phyloP scores from a whole-genome alignment of 1,139 yeast genomes.

The Lodderomyces metapsilosis region DNA sequence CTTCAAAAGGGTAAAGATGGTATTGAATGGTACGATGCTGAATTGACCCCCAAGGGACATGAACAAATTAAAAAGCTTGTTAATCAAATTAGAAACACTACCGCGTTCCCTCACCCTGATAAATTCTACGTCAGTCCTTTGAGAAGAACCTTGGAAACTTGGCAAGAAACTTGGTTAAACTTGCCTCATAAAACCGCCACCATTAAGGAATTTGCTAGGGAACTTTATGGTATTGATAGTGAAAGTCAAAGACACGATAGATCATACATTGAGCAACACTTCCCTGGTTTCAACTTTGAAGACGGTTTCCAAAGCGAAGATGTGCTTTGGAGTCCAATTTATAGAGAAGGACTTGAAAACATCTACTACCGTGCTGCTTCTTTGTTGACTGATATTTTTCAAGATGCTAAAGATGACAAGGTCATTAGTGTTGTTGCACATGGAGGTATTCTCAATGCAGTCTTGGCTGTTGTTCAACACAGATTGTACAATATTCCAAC shows the following conservation, averaged over 20 bases:
- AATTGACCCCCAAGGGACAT: conserved; percentile 29
- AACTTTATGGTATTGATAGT: conserved; percentile 38
- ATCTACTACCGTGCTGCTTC: conserved; percentile 26
- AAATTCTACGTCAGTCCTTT: conserved; percentile 35
- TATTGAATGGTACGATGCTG: conserved; percentile 39
- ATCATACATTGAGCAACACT: conserved; percentile 22
- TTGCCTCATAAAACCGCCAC: conserved; percentile 19
- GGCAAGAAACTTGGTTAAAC: conserved; percentile 27
- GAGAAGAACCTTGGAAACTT: conserved; percentile 35
- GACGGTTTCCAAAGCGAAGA: conserved; percentile 26
- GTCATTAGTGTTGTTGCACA: conserved; percentile 36
- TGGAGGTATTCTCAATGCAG: conserved; percentile 31
- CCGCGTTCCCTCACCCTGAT: conserved; percentile 27
- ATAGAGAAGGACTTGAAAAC: conserved; percentile 12
- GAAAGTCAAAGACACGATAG: conserved; percentile 33
- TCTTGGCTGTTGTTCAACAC: conserved; percentile 29
- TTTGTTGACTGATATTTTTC: conserved; percentile 32
- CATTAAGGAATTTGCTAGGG: conserved; percentile 35
- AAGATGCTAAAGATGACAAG: conserved; percentile 19
- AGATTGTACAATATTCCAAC: conserved; percentile 10
- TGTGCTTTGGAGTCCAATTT: conserved; percentile 22
- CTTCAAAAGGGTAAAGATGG: conserved; percentile 28
- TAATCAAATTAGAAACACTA: conserved; percentile 14
- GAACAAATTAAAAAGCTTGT: conserved; percentile 21
- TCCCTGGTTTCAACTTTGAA: conserved; percentile 29